Evolutionary conservation across 306 rosid species (phyloP).

Genomic region (Hippophae rhamnoides): DNA sequence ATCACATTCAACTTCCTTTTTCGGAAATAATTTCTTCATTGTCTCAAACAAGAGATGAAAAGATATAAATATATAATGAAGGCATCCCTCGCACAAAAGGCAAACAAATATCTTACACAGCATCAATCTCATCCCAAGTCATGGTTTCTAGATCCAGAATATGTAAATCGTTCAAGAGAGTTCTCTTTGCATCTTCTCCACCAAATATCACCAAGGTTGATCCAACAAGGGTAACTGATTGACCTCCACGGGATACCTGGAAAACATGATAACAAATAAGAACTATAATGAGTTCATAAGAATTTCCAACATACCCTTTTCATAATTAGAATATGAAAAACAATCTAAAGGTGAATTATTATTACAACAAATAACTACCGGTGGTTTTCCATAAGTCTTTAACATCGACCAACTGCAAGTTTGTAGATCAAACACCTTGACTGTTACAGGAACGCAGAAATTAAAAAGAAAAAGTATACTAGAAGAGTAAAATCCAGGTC

Average conservation of each 20-base stretch:
- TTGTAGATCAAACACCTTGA: conserved; percentile 63
- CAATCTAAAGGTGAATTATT: neutral
- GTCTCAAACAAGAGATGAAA: neutral
- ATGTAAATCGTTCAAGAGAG: conserved; percentile 79
- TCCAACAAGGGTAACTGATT: conserved; percentile 75
- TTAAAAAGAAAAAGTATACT: conserved; percentile 2
- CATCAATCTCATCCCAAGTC: conserved; percentile 98
- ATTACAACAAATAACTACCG: conserved; percentile 39
- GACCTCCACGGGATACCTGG: conserved; percentile 90
- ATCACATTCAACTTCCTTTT: too few relatives aligned
- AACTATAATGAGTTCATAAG: neutral
- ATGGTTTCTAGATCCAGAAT: conserved; percentile 82
- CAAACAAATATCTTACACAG: conserved; percentile 47
- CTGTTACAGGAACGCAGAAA: conserved; percentile 33
- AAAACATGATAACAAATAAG: conserved; percentile 9
- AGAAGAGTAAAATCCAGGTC: conserved; percentile 7
- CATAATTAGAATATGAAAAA: neutral
- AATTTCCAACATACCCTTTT: neutral
- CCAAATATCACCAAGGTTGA: conserved; percentile 75
- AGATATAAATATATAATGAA: neutral
- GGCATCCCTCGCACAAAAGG: conserved; percentile 8
- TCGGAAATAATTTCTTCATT: too few relatives aligned
- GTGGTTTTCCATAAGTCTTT: conserved; percentile 81
- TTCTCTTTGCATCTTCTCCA: conserved; percentile 92
- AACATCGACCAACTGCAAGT: conserved; percentile 64